Evolutionary conservation across 164 flowering plant genomes (phyloP).

Genomic region (Magnolia changhungtana): DNA sequence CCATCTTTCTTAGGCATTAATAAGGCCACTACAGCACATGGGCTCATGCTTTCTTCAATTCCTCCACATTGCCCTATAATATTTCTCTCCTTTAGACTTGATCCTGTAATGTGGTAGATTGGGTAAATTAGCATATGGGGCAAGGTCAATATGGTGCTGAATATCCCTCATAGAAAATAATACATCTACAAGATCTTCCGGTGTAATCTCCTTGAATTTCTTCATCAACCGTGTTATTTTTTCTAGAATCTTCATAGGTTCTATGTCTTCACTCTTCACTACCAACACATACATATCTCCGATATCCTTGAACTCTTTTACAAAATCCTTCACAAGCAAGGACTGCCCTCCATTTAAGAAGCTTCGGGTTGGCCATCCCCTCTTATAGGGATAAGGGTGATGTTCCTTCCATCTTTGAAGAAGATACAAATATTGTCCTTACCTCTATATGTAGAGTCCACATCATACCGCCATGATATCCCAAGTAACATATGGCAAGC

Average conservation of each 20-base stretch:
- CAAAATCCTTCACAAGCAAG: neutral
- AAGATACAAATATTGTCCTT: neutral
- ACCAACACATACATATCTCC: neutral
- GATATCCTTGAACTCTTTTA: neutral
- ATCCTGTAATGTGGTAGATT: neutral
- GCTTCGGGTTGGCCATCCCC: neutral
- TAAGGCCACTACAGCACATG: neutral
- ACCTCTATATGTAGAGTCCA: neutral
- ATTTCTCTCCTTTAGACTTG: neutral
- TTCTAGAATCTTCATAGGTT: neutral
- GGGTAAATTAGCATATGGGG: neutral
- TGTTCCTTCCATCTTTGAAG: neutral
- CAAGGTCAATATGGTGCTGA: neutral
- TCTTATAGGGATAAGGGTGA: too few relatives aligned
- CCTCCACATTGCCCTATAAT: neutral
- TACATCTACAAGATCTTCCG: neutral
- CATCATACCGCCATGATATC: slow-evolving; percentile 10
- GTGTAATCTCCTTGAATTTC: neutral
- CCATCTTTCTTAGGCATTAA: slow-evolving; percentile 1
- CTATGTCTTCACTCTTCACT: neutral
- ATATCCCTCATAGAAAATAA: neutral
- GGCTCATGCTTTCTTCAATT: neutral
- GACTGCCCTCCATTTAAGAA: neutral
- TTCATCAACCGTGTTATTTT: neutral
- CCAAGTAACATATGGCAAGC: slow-evolving; percentile 4